phyloP scores from a whole-genome alignment of 2,329 filamentous ascomycete species.

The Aspergillus costaricaensis region DNA sequence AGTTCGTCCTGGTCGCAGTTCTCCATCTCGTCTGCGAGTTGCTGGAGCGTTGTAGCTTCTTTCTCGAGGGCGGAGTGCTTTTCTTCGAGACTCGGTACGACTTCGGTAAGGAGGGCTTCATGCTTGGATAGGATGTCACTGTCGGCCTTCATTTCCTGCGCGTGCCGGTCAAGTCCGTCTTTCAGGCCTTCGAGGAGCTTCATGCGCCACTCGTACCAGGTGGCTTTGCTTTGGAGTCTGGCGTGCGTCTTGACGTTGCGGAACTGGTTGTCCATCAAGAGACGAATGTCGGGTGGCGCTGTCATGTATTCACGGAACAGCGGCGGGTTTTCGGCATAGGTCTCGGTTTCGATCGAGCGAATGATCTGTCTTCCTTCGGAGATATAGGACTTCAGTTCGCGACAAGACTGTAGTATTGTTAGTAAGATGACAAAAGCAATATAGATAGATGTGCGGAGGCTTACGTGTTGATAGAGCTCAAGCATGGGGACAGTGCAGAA shows the following conservation, averaged over 20 bases:
- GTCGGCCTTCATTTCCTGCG: conserved; percentile 75
- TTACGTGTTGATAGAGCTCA: conserved; percentile 87
- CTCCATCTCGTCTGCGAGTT: conserved; percentile 63
- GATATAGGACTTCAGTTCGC: conserved; percentile 95
- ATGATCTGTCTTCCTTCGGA: conserved; percentile 88
- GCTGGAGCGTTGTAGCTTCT: conserved; percentile 69
- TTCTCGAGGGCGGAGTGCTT: conserved; percentile 62
- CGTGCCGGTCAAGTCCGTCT: conserved; percentile 74
- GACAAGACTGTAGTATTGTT: conserved; percentile 64
- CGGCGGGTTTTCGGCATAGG: conserved; percentile 83
- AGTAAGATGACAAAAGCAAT: conserved; percentile 23
- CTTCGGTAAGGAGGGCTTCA: conserved; percentile 65
- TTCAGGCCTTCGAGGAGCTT: conserved; percentile 81
- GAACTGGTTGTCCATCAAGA: conserved; percentile 93
- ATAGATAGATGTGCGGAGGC: conserved; percentile 29
- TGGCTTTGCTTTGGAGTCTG: conserved; percentile 84
- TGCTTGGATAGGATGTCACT: conserved; percentile 67
- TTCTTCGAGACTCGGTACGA: conserved; percentile 66
- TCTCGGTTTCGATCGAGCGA: conserved; percentile 85
- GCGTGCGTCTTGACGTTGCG: conserved; percentile 96
- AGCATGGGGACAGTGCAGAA: conserved; percentile 91
- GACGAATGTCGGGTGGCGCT: conserved; percentile 77
- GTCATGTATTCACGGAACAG: conserved; percentile 90
- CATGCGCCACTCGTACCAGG: conserved; percentile 98
- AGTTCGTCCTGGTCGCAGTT: conserved; percentile 78